These are phyloP conservation scores for Tetraselmis striata DNA, from an alignment of 139 green algal species.

Conservation along the genomic window DNA sequence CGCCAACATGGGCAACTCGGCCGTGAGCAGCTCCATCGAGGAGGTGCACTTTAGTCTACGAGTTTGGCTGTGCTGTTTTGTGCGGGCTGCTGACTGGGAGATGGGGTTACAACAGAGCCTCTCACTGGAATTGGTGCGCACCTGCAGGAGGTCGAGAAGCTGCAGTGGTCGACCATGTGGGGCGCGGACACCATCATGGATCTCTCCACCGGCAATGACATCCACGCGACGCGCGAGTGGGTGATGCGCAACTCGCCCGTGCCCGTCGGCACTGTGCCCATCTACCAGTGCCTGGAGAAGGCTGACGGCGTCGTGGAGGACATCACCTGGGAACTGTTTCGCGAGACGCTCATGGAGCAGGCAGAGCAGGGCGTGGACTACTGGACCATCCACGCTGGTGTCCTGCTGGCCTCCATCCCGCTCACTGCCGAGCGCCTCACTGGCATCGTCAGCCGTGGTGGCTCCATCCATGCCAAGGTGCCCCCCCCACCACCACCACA, in stretches of 20 bases:
- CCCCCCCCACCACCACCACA: neutral
- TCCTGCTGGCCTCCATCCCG: slow-evolving; percentile 84
- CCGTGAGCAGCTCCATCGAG: slow-evolving; percentile 83
- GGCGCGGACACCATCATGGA: slow-evolving; percentile 96
- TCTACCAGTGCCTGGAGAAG: slow-evolving; percentile 87
- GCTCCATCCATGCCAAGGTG: slow-evolving; percentile 93
- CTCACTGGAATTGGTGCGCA: neutral
- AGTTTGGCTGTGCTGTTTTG: neutral
- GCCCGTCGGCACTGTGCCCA: slow-evolving; percentile 73
- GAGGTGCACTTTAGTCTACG: too few relatives aligned
- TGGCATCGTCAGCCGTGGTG: slow-evolving; percentile 88
- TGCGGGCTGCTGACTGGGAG: too few relatives aligned
- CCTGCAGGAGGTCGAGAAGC: slow-evolving; percentile 88
- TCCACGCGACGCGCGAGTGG: slow-evolving; percentile 91
- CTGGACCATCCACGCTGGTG: slow-evolving; percentile 95
- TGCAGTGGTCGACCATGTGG: slow-evolving; percentile 91
- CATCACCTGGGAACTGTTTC: slow-evolving; percentile 96
- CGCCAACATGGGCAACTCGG: slow-evolving; percentile 94
- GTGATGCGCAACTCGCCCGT: slow-evolving; percentile 85
- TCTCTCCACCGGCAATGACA: slow-evolving; percentile 85
- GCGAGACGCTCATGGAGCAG: slow-evolving; percentile 90
- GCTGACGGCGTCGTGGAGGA: slow-evolving; percentile 69
- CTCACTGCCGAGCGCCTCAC: slow-evolving; percentile 86
- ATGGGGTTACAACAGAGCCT: too few relatives aligned
- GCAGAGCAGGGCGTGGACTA: slow-evolving; percentile 94